Conservation (phyloP, 768 basidiomycete genomes). For the Stropharia rugosoannulata region DNA sequence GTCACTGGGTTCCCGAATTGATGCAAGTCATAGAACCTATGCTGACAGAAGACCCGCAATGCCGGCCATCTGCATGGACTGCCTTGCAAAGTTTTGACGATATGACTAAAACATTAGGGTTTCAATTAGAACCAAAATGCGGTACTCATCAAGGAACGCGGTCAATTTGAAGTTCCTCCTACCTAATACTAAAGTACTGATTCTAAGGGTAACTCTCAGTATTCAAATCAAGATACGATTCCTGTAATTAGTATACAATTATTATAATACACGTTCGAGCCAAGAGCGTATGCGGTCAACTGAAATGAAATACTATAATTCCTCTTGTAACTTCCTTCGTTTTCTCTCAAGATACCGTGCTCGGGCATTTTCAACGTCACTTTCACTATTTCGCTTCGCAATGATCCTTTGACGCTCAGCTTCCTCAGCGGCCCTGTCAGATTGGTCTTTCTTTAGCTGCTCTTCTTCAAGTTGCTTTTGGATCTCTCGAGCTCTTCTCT, state of each 20-base stretch:
- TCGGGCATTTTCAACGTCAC: slow-evolving; percentile 70
- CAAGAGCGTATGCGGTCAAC: not conserved
- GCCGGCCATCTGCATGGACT: slow-evolving; percentile 47
- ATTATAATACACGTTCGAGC: slow-evolving; percentile 9
- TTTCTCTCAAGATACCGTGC: slow-evolving; percentile 81
- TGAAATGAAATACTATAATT: slow-evolving; percentile 8
- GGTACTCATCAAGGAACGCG: not conserved
- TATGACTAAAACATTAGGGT: slow-evolving; percentile 41
- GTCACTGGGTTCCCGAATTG: slow-evolving; percentile 60
- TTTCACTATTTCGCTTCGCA: slow-evolving; percentile 72
- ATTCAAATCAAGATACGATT: no score
- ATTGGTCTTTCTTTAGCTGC: slow-evolving; percentile 52
- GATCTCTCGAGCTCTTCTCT: slow-evolving; percentile 78
- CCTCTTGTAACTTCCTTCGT: slow-evolving; percentile 64
- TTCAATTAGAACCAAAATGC: slow-evolving; percentile 13
- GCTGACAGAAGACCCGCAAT: slow-evolving; percentile 50
- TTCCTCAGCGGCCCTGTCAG: slow-evolving; percentile 58
- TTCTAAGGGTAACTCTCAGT: not conserved
- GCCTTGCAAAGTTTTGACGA: slow-evolving; percentile 54
- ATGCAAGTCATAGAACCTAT: slow-evolving; percentile 55
- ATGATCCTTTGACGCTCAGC: slow-evolving; percentile 67
- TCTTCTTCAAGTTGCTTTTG: slow-evolving; percentile 79
- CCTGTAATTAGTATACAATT: not conserved
- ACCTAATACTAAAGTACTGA: not conserved
- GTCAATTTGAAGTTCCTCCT: no score